These are phyloP conservation scores for Parachaetomium inaequale DNA, from an alignment of 495 filamentous ascomycete genomes.

Conservation along the genomic window DNA sequence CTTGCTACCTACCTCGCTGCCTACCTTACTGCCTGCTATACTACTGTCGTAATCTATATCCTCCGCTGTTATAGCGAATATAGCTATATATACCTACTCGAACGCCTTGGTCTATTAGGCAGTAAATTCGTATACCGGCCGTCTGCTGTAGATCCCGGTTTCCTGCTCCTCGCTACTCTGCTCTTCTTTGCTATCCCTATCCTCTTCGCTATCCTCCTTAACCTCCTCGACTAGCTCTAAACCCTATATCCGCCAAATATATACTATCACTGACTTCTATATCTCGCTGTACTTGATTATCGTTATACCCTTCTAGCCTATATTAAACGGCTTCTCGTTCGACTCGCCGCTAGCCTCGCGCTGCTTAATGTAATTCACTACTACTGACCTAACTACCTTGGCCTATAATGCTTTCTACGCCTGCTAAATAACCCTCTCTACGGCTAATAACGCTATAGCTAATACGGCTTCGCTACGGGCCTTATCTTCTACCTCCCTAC, in stretches of 20 bases:
- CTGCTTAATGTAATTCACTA: not conserved
- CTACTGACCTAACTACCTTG: not conserved
- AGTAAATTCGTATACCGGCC: not conserved
- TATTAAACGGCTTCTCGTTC: constrained; percentile 6
- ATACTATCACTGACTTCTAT: not conserved
- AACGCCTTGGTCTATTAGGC: not conserved
- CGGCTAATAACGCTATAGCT: not conserved
- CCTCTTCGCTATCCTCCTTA: not conserved
- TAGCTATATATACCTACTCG: not conserved
- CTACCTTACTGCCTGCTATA: too few relatives aligned
- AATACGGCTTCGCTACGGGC: not conserved
- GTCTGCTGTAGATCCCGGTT: not conserved
- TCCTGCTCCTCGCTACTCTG: not conserved
- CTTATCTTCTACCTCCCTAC: not conserved
- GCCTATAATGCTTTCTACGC: not conserved
- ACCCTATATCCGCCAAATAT: not conserved
- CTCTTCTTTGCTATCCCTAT: not conserved
- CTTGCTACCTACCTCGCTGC: too few relatives aligned
- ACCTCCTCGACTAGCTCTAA: not conserved
- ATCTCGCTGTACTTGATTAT: not conserved
- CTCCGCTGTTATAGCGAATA: not conserved
- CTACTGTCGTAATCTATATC: too few relatives aligned
- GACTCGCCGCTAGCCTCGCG: not conserved
- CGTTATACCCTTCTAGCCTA: not conserved
- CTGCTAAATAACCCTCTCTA: constrained; percentile 1